phyloP scores from a whole-genome alignment of 139 green algal genomes.

The Raphidocelis subcapitata region DNA sequence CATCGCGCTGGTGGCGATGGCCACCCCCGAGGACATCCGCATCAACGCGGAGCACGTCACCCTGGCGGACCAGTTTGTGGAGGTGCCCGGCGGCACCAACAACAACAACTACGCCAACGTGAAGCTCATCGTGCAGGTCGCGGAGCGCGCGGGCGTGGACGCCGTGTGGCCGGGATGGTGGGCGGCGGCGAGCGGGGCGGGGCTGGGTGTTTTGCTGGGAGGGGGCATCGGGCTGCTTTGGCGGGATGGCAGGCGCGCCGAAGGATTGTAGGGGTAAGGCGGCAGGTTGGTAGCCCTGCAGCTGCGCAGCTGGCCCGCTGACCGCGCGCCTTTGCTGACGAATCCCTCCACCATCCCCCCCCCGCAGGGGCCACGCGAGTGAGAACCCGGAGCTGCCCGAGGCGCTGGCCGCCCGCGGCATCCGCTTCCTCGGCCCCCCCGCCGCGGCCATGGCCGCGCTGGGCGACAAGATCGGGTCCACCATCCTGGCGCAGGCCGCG shows the following conservation, averaged over 20 bases:
- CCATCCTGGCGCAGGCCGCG: constrained; percentile 93
- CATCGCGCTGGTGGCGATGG: constrained; percentile 91
- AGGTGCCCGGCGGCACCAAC: constrained; percentile 94
- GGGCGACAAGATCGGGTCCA: constrained; percentile 95
- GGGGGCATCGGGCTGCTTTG: not conserved
- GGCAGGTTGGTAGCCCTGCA: not conserved
- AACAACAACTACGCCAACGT: constrained; percentile 99
- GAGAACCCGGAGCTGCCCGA: constrained; percentile 94
- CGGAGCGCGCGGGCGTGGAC: constrained; percentile 82
- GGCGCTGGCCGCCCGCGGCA: constrained; percentile 61
- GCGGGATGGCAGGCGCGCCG: not conserved
- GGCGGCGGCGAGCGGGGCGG: constrained; percentile 4
- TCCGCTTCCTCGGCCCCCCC: constrained; percentile 91
- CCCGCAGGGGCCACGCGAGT: constrained; percentile 91
- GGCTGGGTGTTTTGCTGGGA: not conserved
- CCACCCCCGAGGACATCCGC: constrained; percentile 95
- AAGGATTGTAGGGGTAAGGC: not conserved
- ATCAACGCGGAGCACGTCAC: constrained; percentile 94
- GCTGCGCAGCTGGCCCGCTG: no score
- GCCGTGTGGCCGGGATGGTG: constrained; percentile 97
- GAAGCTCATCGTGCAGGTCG: constrained; percentile 85
- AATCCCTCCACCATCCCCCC: no score
- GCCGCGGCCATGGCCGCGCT: constrained; percentile 88
- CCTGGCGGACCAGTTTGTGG: constrained; percentile 97
- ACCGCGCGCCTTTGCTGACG: no score